Conservation (phyloP, 345 rosid species). For the Erucastrum elatum region DNA sequence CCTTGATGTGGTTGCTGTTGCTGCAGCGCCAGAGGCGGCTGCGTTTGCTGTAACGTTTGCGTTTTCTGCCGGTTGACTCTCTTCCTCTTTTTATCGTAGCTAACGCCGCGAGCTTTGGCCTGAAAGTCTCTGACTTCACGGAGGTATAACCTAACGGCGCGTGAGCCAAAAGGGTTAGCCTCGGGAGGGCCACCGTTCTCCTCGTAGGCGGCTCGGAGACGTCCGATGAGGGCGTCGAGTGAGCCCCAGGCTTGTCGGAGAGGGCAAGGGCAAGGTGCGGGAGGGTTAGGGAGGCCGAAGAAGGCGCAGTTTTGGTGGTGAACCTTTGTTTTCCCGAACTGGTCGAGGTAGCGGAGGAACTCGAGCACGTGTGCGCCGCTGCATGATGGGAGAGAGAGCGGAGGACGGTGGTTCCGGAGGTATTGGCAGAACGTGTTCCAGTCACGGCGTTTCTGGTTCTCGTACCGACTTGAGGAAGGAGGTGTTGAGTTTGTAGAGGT, state of each 20-base stretch:
- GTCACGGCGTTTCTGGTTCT: constrained; percentile 46
- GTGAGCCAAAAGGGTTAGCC: constrained; percentile 42
- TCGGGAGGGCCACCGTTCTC: constrained; percentile 47
- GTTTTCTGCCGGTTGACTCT: constrained; percentile 46
- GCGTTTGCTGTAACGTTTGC: constrained; percentile 21
- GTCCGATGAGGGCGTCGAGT: constrained; percentile 42
- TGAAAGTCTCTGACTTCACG: constrained; percentile 43
- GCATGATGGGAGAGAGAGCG: constrained; percentile 38
- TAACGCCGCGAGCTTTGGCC: constrained; percentile 42
- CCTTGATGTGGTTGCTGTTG: constrained; percentile 35
- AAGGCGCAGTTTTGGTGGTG: constrained; percentile 37
- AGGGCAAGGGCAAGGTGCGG: constrained; percentile 43
- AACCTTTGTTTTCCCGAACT: constrained; percentile 43
- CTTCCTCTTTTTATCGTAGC: constrained; percentile 43
- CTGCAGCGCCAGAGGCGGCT: constrained; percentile 29
- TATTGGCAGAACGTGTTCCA: constrained; percentile 45
- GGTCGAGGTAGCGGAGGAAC: constrained; percentile 43
- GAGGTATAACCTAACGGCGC: constrained; percentile 41
- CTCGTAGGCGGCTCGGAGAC: constrained; percentile 41
- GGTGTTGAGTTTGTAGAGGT: constrained; percentile 26
- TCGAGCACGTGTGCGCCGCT: constrained; percentile 45
- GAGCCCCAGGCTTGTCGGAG: constrained; percentile 45
- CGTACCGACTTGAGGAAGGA: constrained; percentile 46
- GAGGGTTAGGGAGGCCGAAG: constrained; percentile 42
- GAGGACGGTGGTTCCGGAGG: constrained; percentile 46